These are phyloP conservation scores for Trichosanthes truncata DNA, from an alignment of 306 rosid genomes.

Conservation along the genomic window DNA sequence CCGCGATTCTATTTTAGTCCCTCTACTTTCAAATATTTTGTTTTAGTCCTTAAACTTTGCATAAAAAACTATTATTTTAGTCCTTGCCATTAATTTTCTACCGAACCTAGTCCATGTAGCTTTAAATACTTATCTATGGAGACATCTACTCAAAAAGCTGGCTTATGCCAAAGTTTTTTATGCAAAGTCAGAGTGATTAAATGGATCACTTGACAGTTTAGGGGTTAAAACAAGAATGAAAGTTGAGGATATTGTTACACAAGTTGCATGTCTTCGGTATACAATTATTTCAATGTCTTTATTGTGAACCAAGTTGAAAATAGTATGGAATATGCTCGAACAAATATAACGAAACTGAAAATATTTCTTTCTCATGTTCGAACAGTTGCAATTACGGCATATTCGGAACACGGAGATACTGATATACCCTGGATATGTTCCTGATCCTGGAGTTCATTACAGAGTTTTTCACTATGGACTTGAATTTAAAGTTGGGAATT, in stretches of 20 bases:
- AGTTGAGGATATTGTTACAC: background rate
- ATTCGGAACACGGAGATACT: constrained; percentile 45
- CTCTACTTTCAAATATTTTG: background rate
- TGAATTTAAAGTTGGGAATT: constrained; percentile 71
- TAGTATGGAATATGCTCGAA: background rate
- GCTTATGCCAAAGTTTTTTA: background rate
- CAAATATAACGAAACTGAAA: background rate
- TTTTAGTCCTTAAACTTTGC: background rate
- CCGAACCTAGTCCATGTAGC: background rate
- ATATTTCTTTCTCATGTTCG: background rate
- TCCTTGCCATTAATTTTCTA: background rate
- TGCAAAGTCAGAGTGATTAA: background rate
- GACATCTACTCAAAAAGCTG: background rate
- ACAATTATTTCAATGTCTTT: background rate
- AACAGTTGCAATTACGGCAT: constrained; percentile 78
- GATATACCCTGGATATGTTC: constrained; percentile 85
- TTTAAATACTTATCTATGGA: background rate
- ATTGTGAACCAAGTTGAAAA: background rate
- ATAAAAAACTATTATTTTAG: background rate
- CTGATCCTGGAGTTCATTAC: constrained; percentile 54
- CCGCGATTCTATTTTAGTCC: background rate
- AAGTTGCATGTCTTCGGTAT: background rate
- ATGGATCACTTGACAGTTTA: background rate
- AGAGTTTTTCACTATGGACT: constrained; percentile 95
- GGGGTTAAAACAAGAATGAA: background rate